A percentile compares a stretch with the other conserved stretches of the same genome.
Conservation (phyloP, 768 basidiomycete genomes). For the Pulveroboletus frians region DNA sequence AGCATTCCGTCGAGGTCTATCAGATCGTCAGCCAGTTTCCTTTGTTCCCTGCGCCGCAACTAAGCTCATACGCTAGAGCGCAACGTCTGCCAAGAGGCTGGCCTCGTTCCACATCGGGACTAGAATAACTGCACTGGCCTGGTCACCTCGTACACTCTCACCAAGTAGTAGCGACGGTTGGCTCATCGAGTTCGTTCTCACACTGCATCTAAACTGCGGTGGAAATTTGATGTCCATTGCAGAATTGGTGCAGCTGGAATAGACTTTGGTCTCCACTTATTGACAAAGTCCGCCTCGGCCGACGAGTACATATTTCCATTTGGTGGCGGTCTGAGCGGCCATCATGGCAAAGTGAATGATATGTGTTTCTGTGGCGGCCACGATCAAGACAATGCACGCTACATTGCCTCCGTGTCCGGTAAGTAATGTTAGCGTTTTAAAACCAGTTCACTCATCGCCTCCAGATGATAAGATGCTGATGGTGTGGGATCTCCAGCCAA, state of each 20-base stretch:
- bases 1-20: constrained; percentile 67
- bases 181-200: constrained; percentile 59
- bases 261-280: constrained; percentile 66
- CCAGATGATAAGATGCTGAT: constrained; percentile 79
- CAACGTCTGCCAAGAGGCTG: constrained; percentile 43
- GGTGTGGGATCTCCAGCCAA: constrained; percentile 80
- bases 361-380: constrained; percentile 77
- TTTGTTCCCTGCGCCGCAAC: constrained; percentile 2
- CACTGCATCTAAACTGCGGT: not conserved
- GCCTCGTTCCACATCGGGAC: constrained; percentile 73
- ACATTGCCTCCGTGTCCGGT: constrained; percentile 82
- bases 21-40: constrained; percentile 46
- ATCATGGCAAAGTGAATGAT: constrained; percentile 73
- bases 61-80: constrained; percentile 31
- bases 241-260: constrained; percentile 66
- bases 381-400: constrained; percentile 60
- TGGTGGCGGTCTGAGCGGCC: constrained; percentile 76
- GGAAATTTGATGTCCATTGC: constrained; percentile 5
- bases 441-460: constrained; percentile 1
- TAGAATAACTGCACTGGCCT: constrained; percentile 69
- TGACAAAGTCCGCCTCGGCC: constrained; percentile 49
- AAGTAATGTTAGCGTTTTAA: constrained; percentile 5
- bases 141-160: constrained; percentile 67
- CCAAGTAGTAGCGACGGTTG: constrained; percentile 61
- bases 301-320: constrained; percentile 60